Conservation (phyloP, 2,329 filamentous ascomycete species). For the Parastagonospora avenae region DNA sequence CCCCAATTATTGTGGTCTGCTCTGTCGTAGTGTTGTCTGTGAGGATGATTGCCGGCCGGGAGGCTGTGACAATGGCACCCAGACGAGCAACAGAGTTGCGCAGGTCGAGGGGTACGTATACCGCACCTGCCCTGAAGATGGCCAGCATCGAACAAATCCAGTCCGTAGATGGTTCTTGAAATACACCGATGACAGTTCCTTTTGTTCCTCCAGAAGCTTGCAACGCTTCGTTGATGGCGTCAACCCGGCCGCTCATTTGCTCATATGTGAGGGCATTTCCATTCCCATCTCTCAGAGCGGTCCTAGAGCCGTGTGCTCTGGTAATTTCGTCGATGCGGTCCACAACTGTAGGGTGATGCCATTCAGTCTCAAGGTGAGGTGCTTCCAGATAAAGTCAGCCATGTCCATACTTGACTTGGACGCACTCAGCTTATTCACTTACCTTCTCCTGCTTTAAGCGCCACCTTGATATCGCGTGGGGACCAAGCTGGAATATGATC, state of each 20-base stretch:
- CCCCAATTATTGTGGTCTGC: no score
- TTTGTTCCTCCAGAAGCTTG: background rate
- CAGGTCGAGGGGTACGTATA: slow-evolving; percentile 49
- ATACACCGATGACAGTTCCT: slow-evolving; percentile 44
- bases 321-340: slow-evolving; percentile 47
- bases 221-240: slow-evolving; percentile 1
- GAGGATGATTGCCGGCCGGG: slow-evolving; percentile 37
- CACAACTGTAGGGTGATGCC: slow-evolving; percentile 43
- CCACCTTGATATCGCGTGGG: no score
- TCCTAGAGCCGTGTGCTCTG: background rate
- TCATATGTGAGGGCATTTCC: background rate
- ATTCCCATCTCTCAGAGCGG: slow-evolving; percentile 2
- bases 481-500: no score
- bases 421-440: no score
- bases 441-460: no score
- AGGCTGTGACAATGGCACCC: slow-evolving; percentile 32
- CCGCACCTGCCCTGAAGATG: slow-evolving; percentile 46
- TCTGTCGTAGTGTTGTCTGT: slow-evolving; percentile 26
- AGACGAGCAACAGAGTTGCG: slow-evolving; percentile 39
- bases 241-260: background rate
- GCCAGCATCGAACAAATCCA: slow-evolving; percentile 50
- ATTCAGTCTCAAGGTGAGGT: slow-evolving; percentile 26
- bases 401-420: slow-evolving; percentile 4
- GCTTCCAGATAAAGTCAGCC: no score
- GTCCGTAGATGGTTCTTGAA: slow-evolving; percentile 46